Percentiles rank a stretch among this genome's conserved stretches.
These are phyloP conservation scores for Pseudocercospora cruenta DNA, from an alignment of 2,329 filamentous ascomycete genomes.

Conservation along the genomic window DNA sequence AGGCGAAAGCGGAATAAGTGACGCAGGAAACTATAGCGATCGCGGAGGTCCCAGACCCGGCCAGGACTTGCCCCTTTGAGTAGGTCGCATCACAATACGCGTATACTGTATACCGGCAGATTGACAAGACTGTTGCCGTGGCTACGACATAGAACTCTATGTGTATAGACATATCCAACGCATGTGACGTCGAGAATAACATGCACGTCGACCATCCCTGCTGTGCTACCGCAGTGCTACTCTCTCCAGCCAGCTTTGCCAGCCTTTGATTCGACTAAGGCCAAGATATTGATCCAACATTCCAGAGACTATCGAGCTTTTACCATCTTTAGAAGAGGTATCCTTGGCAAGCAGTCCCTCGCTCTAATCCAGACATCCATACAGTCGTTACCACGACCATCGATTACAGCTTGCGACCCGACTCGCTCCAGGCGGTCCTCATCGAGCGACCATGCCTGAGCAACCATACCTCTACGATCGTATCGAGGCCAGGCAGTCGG, in stretches of 20 bases:
- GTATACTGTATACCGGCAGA: background rate
- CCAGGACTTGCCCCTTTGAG: too few species aligned
- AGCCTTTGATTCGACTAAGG: background rate
- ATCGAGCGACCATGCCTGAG: constrained; percentile 18
- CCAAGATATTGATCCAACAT: constrained; percentile 1
- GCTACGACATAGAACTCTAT: too few species aligned
- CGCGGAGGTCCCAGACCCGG: background rate
- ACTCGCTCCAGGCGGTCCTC: background rate
- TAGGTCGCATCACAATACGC: too few species aligned
- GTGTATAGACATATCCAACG: too few species aligned
- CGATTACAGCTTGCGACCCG: background rate
- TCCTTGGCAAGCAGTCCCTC: background rate
- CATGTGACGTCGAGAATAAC: background rate
- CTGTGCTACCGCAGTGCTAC: background rate
- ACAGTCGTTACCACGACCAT: background rate
- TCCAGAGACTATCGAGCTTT: background rate
- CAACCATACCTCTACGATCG: constrained; percentile 77
- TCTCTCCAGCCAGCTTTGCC: background rate
- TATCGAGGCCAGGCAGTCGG: constrained; percentile 47
- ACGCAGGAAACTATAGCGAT: background rate
- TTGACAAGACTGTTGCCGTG: constrained; percentile 7
- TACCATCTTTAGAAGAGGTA: background rate
- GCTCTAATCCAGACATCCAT: background rate
- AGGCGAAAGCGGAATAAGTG: constrained; percentile 1
- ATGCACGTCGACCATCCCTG: background rate